Conservation (phyloP, 352 stramenopile genomes). For the Phytopythium oedochilum region DNA sequence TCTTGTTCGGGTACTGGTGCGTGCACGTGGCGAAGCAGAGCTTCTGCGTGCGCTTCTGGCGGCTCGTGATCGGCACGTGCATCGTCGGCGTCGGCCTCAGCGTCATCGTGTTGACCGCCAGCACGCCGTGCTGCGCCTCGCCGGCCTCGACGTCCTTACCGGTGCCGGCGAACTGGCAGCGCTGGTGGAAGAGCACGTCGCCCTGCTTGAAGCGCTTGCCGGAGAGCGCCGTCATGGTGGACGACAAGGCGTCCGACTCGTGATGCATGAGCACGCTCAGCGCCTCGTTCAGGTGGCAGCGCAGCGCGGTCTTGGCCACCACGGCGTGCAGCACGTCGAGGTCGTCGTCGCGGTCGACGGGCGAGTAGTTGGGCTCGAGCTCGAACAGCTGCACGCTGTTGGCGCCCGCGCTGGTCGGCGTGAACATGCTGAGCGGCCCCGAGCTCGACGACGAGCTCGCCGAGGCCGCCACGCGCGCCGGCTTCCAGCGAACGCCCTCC, state of each 20-base stretch:
- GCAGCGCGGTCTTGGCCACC: slow-evolving; percentile 45
- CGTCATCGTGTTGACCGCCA: slow-evolving; percentile 31
- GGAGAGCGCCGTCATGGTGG: slow-evolving; percentile 44
- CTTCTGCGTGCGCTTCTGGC: slow-evolving; percentile 41
- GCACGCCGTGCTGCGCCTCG: slow-evolving; percentile 17
- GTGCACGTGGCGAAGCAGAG: slow-evolving; percentile 53
- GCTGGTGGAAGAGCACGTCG: slow-evolving; percentile 43
- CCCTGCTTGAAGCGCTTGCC: slow-evolving; percentile 46
- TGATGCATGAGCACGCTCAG: slow-evolving; percentile 47
- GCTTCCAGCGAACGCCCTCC: slow-evolving; percentile 32
- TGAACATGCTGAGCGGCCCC: slow-evolving; percentile 3
- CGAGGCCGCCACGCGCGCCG: background rate
- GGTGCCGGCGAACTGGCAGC: slow-evolving; percentile 18
- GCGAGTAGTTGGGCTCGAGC: slow-evolving; percentile 23
- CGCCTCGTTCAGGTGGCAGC: slow-evolving; percentile 59
- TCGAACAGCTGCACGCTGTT: slow-evolving; percentile 40
- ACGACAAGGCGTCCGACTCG: slow-evolving; percentile 35
- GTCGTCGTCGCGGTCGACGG: slow-evolving; percentile 27
- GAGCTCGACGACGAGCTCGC: background rate
- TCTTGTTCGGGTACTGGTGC: slow-evolving; percentile 31
- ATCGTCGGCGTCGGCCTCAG: slow-evolving; percentile 20
- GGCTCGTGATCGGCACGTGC: slow-evolving; percentile 22
- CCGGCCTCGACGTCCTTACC: slow-evolving; percentile 1
- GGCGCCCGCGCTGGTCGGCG: slow-evolving; percentile 13
- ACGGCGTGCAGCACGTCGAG: slow-evolving; percentile 39